Evolutionary conservation across 768 basidiomycete species (phyloP), one percentile per base, ranked within the genome.

Genomic region (Pisolithus orientalis): DNA sequence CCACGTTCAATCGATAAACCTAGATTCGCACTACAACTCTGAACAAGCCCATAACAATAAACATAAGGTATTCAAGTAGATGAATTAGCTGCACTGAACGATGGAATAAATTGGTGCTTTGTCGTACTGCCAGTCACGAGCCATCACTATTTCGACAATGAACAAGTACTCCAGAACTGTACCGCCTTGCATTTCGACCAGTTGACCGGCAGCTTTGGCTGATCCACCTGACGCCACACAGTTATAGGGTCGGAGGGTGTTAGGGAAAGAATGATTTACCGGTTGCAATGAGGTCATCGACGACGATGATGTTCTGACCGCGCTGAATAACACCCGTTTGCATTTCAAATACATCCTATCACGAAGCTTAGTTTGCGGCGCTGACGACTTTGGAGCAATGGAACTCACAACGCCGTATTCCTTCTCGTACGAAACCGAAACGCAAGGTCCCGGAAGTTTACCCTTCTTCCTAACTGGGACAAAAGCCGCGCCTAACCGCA

Each of bases 241-340:
- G 5, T 27, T n/a, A 21, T 61, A 47, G 61, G 39, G 6, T 29
- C 17, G 34, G 31, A 49, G 28, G 17, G 39, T n/a, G 34, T 24
- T 28, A 28, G 37, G 39, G 13, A 5, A 11, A 48, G 16, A 29
- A 14, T 24, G n/a, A 56, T 77, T 40, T 57, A 89, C 94, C 95
- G 29, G 95, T 97, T 0, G 96, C 96, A 57, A 99, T 90, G 39
- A 99, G 77, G 68, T 99, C 96, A 69, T 99, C 96, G 27, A 99
- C 75, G 42, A 99, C 76, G 44, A 99, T 67, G 21, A 94, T 91
- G 54, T 74, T 87, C 65, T 94, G 85, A 28, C 93, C 92, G 5
- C 84, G 78, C 58, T 80, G 70, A 63, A 99, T 90, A 9, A 87
- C 84, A 49, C 85, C 90, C 17, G 80, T 77, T 70, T 98, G 96